Evolutionary conservation across 1,284 basidiomycete genomes (phyloP).

Genomic region (Coriolopsis trogii): DNA sequence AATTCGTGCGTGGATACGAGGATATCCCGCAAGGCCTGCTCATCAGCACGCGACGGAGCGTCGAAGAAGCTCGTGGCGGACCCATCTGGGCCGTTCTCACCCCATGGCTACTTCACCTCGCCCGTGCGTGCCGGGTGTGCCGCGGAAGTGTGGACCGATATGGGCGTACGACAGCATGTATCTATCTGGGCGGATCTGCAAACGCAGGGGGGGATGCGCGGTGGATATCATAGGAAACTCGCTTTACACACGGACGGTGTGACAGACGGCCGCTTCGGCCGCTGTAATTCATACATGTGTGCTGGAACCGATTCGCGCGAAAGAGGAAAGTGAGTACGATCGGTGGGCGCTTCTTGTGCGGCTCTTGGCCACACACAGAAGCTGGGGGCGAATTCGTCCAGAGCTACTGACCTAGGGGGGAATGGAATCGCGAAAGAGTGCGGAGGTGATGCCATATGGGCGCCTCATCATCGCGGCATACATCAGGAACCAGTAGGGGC

Average conservation of each 20-base stretch:
- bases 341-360: conserved; percentile 7
- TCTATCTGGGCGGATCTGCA: not conserved
- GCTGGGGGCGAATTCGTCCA: too few relatives aligned
- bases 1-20: conserved; percentile 2
- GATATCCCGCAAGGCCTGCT: conserved; percentile 9
- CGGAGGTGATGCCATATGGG: not conserved
- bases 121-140: conserved; percentile 3
- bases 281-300: conserved; percentile 1
- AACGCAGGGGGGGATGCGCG: conserved; percentile 10
- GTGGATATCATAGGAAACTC: conserved; percentile 5
- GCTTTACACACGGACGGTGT: conserved; percentile 8
- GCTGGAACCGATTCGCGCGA: too few relatives aligned
- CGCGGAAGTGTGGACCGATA: conserved; percentile 14
- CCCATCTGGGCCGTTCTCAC: conserved; percentile 1
- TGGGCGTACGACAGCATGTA: conserved; percentile 9
- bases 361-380: not conserved
- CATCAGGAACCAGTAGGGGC: not conserved
- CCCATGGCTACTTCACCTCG: too few relatives aligned
- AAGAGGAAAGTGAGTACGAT: conserved; percentile 19
- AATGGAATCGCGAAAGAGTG: not conserved
- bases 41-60: too few relatives aligned
- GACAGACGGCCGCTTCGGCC: conserved; percentile 5
- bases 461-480: not conserved
- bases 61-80: too few relatives aligned
- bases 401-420: too few relatives aligned